A percentile compares a stretch with the other conserved stretches of the same genome.
phyloP scores from a whole-genome alignment of 352 stramenopile genomes.

The Phytophthora ohioensis region DNA sequence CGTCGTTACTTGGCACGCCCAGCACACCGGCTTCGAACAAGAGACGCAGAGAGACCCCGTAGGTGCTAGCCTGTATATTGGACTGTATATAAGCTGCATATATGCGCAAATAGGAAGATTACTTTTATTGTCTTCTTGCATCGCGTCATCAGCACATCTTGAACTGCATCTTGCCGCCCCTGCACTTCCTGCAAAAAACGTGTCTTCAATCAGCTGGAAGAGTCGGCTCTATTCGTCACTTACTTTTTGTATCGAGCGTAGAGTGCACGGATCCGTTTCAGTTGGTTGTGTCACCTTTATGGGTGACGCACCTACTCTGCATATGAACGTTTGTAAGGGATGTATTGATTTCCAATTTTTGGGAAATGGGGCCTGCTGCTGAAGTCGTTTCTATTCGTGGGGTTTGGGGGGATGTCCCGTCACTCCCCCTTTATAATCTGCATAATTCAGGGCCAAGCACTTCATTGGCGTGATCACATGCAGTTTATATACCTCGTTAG shows the following conservation, averaged over 20 bases:
- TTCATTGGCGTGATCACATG: no score
- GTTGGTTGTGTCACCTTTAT: not conserved
- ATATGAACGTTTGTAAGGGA: not conserved
- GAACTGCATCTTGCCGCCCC: not conserved
- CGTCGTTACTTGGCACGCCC: not conserved
- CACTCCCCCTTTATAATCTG: not conserved
- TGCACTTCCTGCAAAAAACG: not conserved
- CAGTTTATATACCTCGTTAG: no score
- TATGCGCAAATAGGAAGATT: not conserved
- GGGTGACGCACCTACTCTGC: not conserved
- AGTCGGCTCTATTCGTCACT: not conserved
- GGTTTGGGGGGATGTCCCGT: slow-evolving; percentile 1
- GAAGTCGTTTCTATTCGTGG: not conserved
- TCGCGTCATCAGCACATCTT: not conserved
- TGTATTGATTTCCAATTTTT: slow-evolving; percentile 1
- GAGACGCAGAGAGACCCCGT: slow-evolving; percentile 1
- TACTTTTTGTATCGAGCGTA: not conserved
- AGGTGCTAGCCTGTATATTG: slow-evolving; percentile 4
- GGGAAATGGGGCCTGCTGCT: not conserved
- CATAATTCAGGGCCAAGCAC: no score
- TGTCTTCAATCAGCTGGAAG: not conserved
- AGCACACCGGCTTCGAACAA: slow-evolving; percentile 1
- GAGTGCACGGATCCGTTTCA: not conserved
- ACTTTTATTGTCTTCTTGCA: not conserved
- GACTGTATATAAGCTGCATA: not conserved